Evolutionary conservation across 805 yeast genomes (phyloP).

Genomic region (Myxozyma udenii): DNA sequence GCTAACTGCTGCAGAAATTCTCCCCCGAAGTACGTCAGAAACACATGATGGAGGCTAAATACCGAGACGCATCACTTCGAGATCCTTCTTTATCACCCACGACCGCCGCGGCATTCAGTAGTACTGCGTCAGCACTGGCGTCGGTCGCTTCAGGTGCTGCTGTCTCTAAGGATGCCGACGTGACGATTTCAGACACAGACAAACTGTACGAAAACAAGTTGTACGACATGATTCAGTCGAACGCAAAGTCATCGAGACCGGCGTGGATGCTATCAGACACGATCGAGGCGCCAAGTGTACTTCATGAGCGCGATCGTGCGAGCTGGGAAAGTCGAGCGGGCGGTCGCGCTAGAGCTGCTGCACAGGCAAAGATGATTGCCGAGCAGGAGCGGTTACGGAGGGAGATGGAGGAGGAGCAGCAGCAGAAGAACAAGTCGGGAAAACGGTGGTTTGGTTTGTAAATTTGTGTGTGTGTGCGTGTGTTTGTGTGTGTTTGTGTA

Average conservation of each 20-base stretch:
- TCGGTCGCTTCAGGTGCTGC: no score
- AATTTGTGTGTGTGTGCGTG: neutral
- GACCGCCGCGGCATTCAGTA: no score
- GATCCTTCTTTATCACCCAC: neutral
- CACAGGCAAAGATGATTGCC: conserved; percentile 15
- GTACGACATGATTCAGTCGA: conserved; percentile 17
- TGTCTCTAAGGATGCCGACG: no score
- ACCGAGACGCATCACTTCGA: neutral
- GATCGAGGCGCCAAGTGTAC: conserved; percentile 17
- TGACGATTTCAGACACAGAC: no score
- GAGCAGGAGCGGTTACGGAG: conserved; percentile 16
- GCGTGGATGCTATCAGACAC: conserved; percentile 27
- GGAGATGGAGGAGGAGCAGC: conserved; percentile 5
- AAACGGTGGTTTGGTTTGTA: neutral
- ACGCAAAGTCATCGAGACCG: conserved; percentile 27
- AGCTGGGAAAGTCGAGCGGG: conserved; percentile 13
- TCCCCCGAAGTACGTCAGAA: conserved; percentile 82
- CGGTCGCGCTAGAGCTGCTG: conserved; percentile 13
- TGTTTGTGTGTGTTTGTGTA: no score
- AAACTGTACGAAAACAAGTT: conserved; percentile 3
- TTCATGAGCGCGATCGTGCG: conserved; percentile 22
- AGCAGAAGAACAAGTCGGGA: neutral
- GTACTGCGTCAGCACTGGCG: no score
- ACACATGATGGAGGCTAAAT: neutral
- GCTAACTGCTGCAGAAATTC: conserved; percentile 41